Evolutionary conservation across 1,139 yeast species (phyloP), one percentile per base, ranked within the genome.

Genomic region (Kazachstania sp.): DNA sequence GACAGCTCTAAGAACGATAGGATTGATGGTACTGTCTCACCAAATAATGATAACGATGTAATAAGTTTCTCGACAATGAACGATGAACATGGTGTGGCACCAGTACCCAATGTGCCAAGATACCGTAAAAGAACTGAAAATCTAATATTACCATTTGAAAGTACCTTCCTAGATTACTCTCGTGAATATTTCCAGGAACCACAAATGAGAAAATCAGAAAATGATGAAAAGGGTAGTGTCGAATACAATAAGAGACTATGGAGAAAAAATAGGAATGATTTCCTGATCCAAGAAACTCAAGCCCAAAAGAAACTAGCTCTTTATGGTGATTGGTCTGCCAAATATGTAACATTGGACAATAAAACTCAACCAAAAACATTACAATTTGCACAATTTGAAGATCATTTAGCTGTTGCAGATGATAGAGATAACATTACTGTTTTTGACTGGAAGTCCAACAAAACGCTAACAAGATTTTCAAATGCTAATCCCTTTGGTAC

Each of bases 151-250:
- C 90, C 95, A 0, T 66, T 82, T 23, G 72, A 74, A 15, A 83
- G 95, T 19, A 82, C 83, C 3, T 90, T 92, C 61, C 81, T 90
- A 55, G 95, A 86, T 49, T 92, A 88, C 71, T 80, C 92, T 56
- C 79, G 90, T 53, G 98, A 92, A 62, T 90, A 88, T 61, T 92
- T 90, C 68, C 96, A 90, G 60, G 97, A 90, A 61, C 97, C 99
- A 0, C 97, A 92, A 62, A 85, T 92, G 84, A 81, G 87, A 16
- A 81, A 80, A 53, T 78, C 80, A 49, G 97, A 92, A 59, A 71
- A 81, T 18, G 97, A 92, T 57, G 96, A 90, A 61, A 95, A 96
- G 0, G 98, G 97, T 0, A 86, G 95, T 49, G 79, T 83, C 51
- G 92, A 87, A 53, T 86, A 87, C 58, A 80, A 86, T 34, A 83